phyloP scores from a whole-genome alignment of 1,284 basidiomycete species.

The Cutaneotrichosporon spelunceum region DNA sequence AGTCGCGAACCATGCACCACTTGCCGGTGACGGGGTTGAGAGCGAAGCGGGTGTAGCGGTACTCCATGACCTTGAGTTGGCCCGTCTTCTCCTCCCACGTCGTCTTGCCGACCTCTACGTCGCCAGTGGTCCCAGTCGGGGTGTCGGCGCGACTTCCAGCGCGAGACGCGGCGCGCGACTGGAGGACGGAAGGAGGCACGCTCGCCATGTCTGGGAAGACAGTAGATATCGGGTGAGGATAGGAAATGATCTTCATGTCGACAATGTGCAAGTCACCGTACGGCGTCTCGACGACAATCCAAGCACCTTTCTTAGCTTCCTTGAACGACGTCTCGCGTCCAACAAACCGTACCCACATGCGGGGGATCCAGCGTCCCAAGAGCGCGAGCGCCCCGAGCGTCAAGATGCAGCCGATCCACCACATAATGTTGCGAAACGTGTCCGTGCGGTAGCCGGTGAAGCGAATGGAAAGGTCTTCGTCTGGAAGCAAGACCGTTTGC shows the following conservation, averaged over 20 bases:
- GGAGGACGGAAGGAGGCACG: not conserved
- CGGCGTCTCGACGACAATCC: slow-evolving; percentile 85
- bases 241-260: slow-evolving; percentile 63
- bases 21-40: slow-evolving; percentile 79
- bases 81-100: slow-evolving; percentile 50
- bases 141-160: slow-evolving; percentile 19
- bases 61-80: slow-evolving; percentile 59
- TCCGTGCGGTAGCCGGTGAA: slow-evolving; percentile 84
- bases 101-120: slow-evolving; percentile 45
- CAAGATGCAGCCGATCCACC: slow-evolving; percentile 68
- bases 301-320: slow-evolving; percentile 64
- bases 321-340: slow-evolving; percentile 79
- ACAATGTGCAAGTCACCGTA: slow-evolving; percentile 77
- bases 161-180: slow-evolving; percentile 20
- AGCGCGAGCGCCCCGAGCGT: slow-evolving; percentile 75
- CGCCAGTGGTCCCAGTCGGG: slow-evolving; percentile 27
- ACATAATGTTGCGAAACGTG: slow-evolving; percentile 63
- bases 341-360: slow-evolving; percentile 83
- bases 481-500: slow-evolving; percentile 81
- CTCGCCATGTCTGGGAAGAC: slow-evolving; percentile 59
- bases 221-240: slow-evolving; percentile 72
- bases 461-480: slow-evolving; percentile 86
- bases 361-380: slow-evolving; percentile 90
- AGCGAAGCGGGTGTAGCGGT: slow-evolving; percentile 85
- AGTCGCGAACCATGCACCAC: slow-evolving; percentile 83